phyloP scores from a whole-genome alignment of 164 flowering plant genomes.

The Houttuynia cordata region DNA sequence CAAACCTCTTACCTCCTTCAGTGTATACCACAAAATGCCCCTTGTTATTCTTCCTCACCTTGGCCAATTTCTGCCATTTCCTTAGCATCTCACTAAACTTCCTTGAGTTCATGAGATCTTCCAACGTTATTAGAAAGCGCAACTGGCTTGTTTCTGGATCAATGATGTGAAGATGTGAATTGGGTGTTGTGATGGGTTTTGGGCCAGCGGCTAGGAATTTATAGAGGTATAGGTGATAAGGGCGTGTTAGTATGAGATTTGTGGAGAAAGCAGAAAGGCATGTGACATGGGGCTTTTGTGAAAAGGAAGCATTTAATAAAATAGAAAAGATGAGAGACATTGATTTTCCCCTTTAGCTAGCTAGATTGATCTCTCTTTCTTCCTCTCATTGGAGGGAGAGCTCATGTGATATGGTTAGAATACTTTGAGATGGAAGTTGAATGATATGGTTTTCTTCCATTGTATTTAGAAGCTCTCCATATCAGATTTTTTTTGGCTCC shows the following conservation, averaged over 20 bases:
- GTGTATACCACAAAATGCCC: slow-evolving; percentile 37
- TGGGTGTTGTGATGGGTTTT: not conserved
- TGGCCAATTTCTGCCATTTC: slow-evolving; percentile 14
- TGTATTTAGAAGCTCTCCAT: too few species aligned
- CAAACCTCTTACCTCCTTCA: slow-evolving; percentile 30
- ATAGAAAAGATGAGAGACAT: slow-evolving; percentile 3
- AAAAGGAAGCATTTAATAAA: not conserved
- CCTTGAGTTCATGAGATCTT: slow-evolving; percentile 13
- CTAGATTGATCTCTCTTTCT: not conserved
- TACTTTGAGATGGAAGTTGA: not conserved
- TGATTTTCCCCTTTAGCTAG: slow-evolving; percentile 1
- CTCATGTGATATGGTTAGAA: slow-evolving; percentile 1
- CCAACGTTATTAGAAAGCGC: not conserved
- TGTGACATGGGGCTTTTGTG: slow-evolving; percentile 9
- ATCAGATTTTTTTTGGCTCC: too few species aligned
- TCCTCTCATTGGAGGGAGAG: not conserved
- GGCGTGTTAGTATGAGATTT: slow-evolving; percentile 6
- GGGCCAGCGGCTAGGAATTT: slow-evolving; percentile 1
- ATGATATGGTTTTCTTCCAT: too few species aligned
- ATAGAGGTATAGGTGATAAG: slow-evolving; percentile 4
- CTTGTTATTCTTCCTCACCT: slow-evolving; percentile 15
- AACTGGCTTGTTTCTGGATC: too few species aligned
- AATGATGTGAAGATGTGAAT: not conserved
- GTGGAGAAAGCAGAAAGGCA: slow-evolving; percentile 16
- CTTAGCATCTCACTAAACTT: slow-evolving; percentile 23